Percentiles rank a stretch among this genome's conserved stretches.
These are phyloP conservation scores for Pezicula radicicola DNA, from an alignment of 2,329 filamentous ascomycete genomes.

Conservation along the genomic window DNA sequence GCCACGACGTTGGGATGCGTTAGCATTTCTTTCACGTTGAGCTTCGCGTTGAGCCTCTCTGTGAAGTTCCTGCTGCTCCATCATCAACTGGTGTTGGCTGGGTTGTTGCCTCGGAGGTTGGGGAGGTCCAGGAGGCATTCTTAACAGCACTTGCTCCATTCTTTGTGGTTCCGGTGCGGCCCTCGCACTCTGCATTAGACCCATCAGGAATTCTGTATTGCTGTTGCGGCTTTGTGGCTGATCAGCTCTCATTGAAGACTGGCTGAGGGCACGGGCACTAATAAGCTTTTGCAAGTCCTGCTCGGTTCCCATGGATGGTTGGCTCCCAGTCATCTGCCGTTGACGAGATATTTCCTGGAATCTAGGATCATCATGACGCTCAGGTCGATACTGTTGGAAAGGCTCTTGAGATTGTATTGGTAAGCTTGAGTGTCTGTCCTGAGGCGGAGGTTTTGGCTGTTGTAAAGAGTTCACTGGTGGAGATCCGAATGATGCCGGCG, in stretches of 20 bases:
- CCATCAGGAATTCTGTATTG: conserved; percentile 83
- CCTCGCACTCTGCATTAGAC: conserved; percentile 66
- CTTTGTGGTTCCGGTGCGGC: conserved; percentile 46
- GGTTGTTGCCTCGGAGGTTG: conserved; percentile 12
- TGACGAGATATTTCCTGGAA: conserved; percentile 51
- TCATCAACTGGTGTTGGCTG: conserved; percentile 46
- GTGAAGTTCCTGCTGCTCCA: conserved; percentile 32
- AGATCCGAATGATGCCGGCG: conserved; percentile 31
- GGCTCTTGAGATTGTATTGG: conserved; percentile 43
- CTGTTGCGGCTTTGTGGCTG: conserved; percentile 39
- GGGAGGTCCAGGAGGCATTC: conserved; percentile 28
- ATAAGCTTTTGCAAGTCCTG: conserved; percentile 61
- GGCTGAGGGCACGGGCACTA: conserved; percentile 52
- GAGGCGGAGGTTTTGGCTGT: conserved; percentile 27
- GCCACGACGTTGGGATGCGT: conserved; percentile 7
- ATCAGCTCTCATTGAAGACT: conserved; percentile 44
- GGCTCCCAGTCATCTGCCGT: conserved; percentile 31
- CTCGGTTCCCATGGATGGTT: conserved; percentile 47
- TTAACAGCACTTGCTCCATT: conserved; percentile 50
- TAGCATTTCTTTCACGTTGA: conserved; percentile 2
- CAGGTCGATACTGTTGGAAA: conserved; percentile 34
- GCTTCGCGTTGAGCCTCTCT: conserved; percentile 37
- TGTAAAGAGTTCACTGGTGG: conserved; percentile 35
- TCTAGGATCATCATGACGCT: conserved; percentile 25
- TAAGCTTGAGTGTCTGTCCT: conserved; percentile 42